These are phyloP conservation scores for Globisporangium polare DNA, from an alignment of 352 stramenopile species.

Conservation along the genomic window DNA sequence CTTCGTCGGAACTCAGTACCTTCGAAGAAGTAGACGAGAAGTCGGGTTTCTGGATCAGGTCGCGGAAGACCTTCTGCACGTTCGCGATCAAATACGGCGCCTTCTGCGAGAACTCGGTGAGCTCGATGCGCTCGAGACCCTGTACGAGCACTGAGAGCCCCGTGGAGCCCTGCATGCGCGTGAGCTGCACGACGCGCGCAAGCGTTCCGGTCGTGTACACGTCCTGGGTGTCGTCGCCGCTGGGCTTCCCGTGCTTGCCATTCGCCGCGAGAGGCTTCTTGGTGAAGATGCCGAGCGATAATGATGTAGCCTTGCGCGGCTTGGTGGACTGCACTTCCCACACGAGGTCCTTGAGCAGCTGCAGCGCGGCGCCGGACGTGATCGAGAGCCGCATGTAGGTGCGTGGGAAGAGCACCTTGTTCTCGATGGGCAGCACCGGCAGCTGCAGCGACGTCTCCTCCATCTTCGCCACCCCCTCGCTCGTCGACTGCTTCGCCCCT, in stretches of 20 bases:
- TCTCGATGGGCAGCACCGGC: constrained; percentile 62
- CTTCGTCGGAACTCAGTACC: constrained; percentile 2
- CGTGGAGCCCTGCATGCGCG: constrained; percentile 43
- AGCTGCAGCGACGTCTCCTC: constrained; percentile 32
- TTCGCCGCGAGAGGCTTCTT: constrained; percentile 20
- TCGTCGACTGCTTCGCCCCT: constrained; percentile 18
- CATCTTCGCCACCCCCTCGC: constrained; percentile 14
- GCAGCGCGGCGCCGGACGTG: constrained; percentile 51
- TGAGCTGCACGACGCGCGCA: constrained; percentile 73
- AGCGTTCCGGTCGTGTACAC: constrained; percentile 61
- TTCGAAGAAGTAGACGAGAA: constrained; percentile 11
- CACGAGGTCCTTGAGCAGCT: constrained; percentile 75
- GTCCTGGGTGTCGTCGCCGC: constrained; percentile 20
- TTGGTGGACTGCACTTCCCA: constrained; percentile 66
- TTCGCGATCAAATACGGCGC: constrained; percentile 55
- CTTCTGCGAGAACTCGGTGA: constrained; percentile 45
- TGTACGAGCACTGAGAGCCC: constrained; percentile 72
- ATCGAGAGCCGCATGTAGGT: constrained; percentile 74
- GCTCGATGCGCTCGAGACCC: constrained; percentile 46
- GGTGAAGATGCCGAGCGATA: constrained; percentile 67
- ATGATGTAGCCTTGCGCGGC: constrained; percentile 33
- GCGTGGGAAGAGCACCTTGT: constrained; percentile 71
- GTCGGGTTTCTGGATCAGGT: constrained; percentile 15
- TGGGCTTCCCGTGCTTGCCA: constrained; percentile 8
- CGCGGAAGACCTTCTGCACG: constrained; percentile 27